Percentiles rank a stretch among this genome's conserved stretches.
These are phyloP conservation scores for Calonectria henricotiae DNA, from an alignment of 2,329 filamentous ascomycete genomes.

Conservation along the genomic window DNA sequence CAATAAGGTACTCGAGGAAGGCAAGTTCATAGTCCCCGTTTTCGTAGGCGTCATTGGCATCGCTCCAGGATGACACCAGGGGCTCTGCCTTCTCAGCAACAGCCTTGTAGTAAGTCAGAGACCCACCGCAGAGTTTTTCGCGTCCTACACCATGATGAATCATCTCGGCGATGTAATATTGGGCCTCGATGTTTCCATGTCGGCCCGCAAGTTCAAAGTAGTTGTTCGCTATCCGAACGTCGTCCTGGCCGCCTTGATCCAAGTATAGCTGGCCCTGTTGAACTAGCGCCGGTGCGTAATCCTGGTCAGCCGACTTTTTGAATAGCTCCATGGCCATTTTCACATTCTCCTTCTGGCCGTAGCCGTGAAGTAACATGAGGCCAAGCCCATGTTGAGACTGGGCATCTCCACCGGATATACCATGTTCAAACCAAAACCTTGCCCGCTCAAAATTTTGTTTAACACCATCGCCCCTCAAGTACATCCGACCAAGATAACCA, in stretches of 20 bases:
- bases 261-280: slow-evolving; percentile 88
- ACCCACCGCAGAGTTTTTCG: slow-evolving; percentile 83
- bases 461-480: slow-evolving; percentile 88
- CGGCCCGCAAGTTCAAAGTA: slow-evolving; percentile 91
- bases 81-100: slow-evolving; percentile 83
- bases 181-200: slow-evolving; percentile 88
- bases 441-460: slow-evolving; percentile 85
- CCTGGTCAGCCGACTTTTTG: slow-evolving; percentile 85
- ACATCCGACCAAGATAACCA: slow-evolving; percentile 91
- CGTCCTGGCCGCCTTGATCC: slow-evolving; percentile 81
- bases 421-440: slow-evolving; percentile 86
- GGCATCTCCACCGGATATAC: slow-evolving; percentile 81
- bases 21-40: slow-evolving; percentile 85
- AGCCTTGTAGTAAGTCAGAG: slow-evolving; percentile 86
- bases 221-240: slow-evolving; percentile 83
- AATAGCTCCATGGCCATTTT: slow-evolving; percentile 83
- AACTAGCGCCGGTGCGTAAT: slow-evolving; percentile 85
- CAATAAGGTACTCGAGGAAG: slow-evolving; percentile 86
- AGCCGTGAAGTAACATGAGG: slow-evolving; percentile 86
- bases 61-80: slow-evolving; percentile 83
- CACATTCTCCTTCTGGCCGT: slow-evolving; percentile 80
- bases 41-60: slow-evolving; percentile 88
- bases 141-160: slow-evolving; percentile 85
- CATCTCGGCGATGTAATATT: slow-evolving; percentile 94
- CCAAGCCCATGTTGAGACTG: slow-evolving; percentile 90